A percentile compares a stretch with the other conserved stretches of the same genome.
Evolutionary conservation across 352 stramenopile genomes (phyloP).

Genomic region (Phytophthora citrophthora): DNA sequence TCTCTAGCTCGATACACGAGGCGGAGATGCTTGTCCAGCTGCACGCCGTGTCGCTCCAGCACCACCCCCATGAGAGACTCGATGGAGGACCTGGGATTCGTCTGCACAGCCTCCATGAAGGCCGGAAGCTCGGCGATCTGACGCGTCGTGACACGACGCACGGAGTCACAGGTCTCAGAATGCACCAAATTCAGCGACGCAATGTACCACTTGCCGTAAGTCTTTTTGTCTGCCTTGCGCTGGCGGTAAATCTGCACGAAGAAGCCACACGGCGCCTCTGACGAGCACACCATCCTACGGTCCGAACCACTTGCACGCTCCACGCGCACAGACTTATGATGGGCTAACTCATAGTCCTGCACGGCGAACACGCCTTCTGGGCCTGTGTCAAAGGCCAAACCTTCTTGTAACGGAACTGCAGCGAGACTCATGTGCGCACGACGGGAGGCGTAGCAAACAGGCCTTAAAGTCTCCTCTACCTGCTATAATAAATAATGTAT

Average conservation of each 20-base stretch:
- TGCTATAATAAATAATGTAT: too few relatives aligned
- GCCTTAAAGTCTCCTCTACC: too few relatives aligned
- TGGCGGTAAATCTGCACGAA: constrained; percentile 43
- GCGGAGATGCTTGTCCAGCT: constrained; percentile 29
- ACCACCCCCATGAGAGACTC: constrained; percentile 24
- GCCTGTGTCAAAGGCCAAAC: constrained; percentile 31
- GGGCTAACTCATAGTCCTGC: constrained; percentile 40
- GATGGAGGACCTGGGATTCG: constrained; percentile 22
- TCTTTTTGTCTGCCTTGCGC: constrained; percentile 32
- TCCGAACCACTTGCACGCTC: constrained; percentile 35
- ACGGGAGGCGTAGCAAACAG: constrained; percentile 10
- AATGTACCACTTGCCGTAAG: constrained; percentile 44
- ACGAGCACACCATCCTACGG: constrained; percentile 32
- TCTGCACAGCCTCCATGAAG: constrained; percentile 23
- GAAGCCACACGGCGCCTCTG: constrained; percentile 27
- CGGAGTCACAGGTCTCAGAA: constrained; percentile 30
- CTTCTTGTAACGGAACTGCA: constrained; percentile 18
- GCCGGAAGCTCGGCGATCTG: constrained; percentile 34
- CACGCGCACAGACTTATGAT: constrained; percentile 31
- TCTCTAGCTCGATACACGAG: constrained; percentile 42
- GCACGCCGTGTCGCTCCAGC: constrained; percentile 25
- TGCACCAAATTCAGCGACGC: constrained; percentile 30
- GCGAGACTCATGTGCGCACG: constrained; percentile 19
- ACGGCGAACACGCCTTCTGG: constrained; percentile 32
- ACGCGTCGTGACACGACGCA: constrained; percentile 20